Base-by-base conservation (phyloP, 2,329 filamentous ascomycete genomes). In the Sporothrix inflata region DNA sequence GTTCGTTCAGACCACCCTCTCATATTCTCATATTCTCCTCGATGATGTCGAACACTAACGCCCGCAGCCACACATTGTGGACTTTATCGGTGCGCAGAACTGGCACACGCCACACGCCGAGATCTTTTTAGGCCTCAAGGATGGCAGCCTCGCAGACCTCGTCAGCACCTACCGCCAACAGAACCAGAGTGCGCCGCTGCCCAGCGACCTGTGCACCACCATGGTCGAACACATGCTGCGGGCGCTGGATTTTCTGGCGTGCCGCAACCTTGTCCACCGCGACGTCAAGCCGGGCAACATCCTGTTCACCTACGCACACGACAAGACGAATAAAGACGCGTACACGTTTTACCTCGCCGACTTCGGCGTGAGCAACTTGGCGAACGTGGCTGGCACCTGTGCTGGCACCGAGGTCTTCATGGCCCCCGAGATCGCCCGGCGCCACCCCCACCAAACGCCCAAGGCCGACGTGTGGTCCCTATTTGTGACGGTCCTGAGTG, bases 281-380 rank as follows among this genome's bases (percentile, higher is more conserved):
- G 69, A 71, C 45, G 45, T 71, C 19, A 71, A 71, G 60, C 69
- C 57, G 12, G 42, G 9, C 1, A 71, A 66, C 69, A 71, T 71
- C 42, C n/a, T 71, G 11, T 71, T 66, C n/a, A 16, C 7, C 7
- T 11, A 9, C 11, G 45, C 30, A 5, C 34, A 7, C 19, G 60
- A 57, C n/a, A 7, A 14, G 1, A 34, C 30, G 30, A 3, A n/a
- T n/a, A n/a, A n/a, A 34, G 30, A 3, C 30, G 30, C 30, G 30
- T 69, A 47, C 24, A 30, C 19, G 3, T 71, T 71, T 40, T 60
- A 30, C n/a, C 57, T 71, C 45, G 69, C 57, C 5, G 69, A 71
- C 57, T 66, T 66, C 24, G 57, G 69, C 30, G 21, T 71, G n/a
- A 42, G 57, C 30, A 66, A 40, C 47, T 6, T 2, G 6, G 60